Conservation (phyloP, 345 rosid species). For the Murraya paniculata region DNA sequence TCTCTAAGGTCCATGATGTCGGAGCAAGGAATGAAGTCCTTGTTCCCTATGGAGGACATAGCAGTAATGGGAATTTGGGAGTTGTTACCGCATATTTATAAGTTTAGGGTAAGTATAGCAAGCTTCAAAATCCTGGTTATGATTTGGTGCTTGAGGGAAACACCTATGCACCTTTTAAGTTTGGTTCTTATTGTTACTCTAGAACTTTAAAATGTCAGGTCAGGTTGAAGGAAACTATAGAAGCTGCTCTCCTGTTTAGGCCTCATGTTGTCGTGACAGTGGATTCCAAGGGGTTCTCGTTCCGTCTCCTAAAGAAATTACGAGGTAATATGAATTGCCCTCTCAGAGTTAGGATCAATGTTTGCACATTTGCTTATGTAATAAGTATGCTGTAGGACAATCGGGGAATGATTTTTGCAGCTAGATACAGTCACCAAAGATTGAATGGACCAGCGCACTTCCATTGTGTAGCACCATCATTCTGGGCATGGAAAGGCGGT, state of each 20-base stretch:
- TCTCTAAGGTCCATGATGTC: slow-evolving; percentile 64
- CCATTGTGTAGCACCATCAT: slow-evolving; percentile 93
- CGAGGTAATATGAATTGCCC: slow-evolving; percentile 42
- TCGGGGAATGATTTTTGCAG: slow-evolving; percentile 66
- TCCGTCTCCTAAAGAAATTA: slow-evolving; percentile 72
- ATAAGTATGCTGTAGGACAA: slow-evolving; percentile 40
- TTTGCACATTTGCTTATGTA: slow-evolving; percentile 20
- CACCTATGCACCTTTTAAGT: not conserved
- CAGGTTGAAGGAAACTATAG: slow-evolving; percentile 64
- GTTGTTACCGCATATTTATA: slow-evolving; percentile 72
- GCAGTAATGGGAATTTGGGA: slow-evolving; percentile 96
- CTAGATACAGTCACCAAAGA: slow-evolving; percentile 42
- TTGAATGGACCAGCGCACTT: slow-evolving; percentile 52
- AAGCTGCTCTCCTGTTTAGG: slow-evolving; percentile 60
- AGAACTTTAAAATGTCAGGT: slow-evolving; percentile 37
- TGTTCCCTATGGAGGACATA: slow-evolving; percentile 88
- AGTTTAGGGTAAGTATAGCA: slow-evolving; percentile 59
- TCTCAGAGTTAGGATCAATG: slow-evolving; percentile 20
- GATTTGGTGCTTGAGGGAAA: not conserved
- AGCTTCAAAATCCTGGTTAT: not conserved
- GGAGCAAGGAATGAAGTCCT: slow-evolving; percentile 61
- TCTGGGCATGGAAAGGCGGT: slow-evolving; percentile 99
- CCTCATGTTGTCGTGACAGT: slow-evolving; percentile 91
- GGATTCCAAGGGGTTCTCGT: slow-evolving; percentile 94
- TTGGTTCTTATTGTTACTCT: not conserved